phyloP scores from a whole-genome alignment of 1,139 yeast species.

The Magnusiomyces magnusii region DNA sequence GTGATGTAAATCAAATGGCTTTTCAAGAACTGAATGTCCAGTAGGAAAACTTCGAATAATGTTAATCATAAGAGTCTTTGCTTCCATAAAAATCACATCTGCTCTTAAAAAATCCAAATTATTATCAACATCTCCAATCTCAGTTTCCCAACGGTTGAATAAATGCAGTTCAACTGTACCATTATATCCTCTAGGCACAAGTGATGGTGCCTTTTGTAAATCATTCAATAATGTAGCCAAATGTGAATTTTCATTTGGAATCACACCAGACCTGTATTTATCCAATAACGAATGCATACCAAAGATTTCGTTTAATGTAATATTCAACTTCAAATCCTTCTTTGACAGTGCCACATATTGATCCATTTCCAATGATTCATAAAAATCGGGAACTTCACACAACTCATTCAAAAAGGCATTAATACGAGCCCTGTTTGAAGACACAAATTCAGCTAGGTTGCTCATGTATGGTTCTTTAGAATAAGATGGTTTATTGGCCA shows the following conservation, averaged over 20 bases:
- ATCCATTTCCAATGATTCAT: slow-evolving; percentile 38
- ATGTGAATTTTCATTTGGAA: slow-evolving; percentile 21
- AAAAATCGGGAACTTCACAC: slow-evolving; percentile 39
- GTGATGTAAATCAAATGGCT: slow-evolving; percentile 29
- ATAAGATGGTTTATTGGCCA: slow-evolving; percentile 57
- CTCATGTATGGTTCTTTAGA: slow-evolving; percentile 36
- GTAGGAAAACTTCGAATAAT: slow-evolving; percentile 35
- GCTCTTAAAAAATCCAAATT: slow-evolving; percentile 32
- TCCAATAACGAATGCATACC: slow-evolving; percentile 35
- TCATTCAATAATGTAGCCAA: slow-evolving; percentile 30
- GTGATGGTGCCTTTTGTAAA: slow-evolving; percentile 31
- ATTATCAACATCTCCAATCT: slow-evolving; percentile 32
- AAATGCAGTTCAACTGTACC: slow-evolving; percentile 32
- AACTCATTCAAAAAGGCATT: slow-evolving; percentile 33
- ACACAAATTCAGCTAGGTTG: slow-evolving; percentile 30
- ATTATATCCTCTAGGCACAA: slow-evolving; percentile 32
- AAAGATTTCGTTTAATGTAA: slow-evolving; percentile 35
- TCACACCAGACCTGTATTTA: slow-evolving; percentile 29
- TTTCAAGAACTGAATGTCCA: slow-evolving; percentile 25
- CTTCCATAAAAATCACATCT: slow-evolving; percentile 35
- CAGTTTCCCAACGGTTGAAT: slow-evolving; percentile 36
- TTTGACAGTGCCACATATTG: slow-evolving; percentile 38
- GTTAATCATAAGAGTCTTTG: slow-evolving; percentile 35
- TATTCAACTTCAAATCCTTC: slow-evolving; percentile 32
- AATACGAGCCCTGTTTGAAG: slow-evolving; percentile 30